A percentile compares a stretch with the other conserved stretches of the same genome.
These are phyloP conservation scores for Suzukiozyma palmioleophila DNA, from an alignment of 1,139 yeast genomes.

Conservation along the genomic window DNA sequence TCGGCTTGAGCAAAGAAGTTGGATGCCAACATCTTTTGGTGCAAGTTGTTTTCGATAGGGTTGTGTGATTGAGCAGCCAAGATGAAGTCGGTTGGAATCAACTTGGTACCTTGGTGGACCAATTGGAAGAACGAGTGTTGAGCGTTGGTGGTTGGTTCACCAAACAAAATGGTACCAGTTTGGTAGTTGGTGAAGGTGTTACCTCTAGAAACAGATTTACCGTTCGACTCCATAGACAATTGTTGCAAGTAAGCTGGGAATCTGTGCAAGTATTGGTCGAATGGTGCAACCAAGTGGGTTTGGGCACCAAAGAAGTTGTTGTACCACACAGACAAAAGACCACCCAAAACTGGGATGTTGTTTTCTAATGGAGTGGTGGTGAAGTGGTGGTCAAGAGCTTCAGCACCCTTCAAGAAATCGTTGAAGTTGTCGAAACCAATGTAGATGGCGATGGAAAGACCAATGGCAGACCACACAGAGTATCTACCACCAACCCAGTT, in stretches of 20 bases:
- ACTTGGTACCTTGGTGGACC: constrained; percentile 97
- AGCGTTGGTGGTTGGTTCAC: constrained; percentile 98
- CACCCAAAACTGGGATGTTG: constrained; percentile 92
- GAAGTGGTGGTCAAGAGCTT: constrained; percentile 93
- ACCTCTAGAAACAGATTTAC: constrained; percentile 93
- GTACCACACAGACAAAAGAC: constrained; percentile 93
- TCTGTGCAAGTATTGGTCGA: constrained; percentile 96
- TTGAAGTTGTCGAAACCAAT: constrained; percentile 94
- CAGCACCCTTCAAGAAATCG: constrained; percentile 91
- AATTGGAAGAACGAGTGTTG: constrained; percentile 99
- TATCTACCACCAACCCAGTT: constrained; percentile 99
- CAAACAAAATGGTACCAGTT: constrained; percentile 92
- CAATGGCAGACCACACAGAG: constrained; percentile 99
- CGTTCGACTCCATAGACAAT: constrained; percentile 98
- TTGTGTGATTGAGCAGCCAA: constrained; percentile 97
- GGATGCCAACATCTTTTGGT: constrained; percentile 96
- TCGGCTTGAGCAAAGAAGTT: constrained; percentile 98
- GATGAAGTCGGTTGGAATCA: constrained; percentile 94
- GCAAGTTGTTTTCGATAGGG: constrained; percentile 91
- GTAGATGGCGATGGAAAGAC: constrained; percentile 90
- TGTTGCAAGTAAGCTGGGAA: constrained; percentile 99
- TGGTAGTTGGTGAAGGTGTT: constrained; percentile 89
- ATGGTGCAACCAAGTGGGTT: constrained; percentile 97
- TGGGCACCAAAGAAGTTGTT: constrained; percentile 97
- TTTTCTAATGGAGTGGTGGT: constrained; percentile 75